These are phyloP conservation scores for Scopulariopsis brevicaulis DNA, from an alignment of 2,329 filamentous ascomycete genomes.

Conservation along the genomic window DNA sequence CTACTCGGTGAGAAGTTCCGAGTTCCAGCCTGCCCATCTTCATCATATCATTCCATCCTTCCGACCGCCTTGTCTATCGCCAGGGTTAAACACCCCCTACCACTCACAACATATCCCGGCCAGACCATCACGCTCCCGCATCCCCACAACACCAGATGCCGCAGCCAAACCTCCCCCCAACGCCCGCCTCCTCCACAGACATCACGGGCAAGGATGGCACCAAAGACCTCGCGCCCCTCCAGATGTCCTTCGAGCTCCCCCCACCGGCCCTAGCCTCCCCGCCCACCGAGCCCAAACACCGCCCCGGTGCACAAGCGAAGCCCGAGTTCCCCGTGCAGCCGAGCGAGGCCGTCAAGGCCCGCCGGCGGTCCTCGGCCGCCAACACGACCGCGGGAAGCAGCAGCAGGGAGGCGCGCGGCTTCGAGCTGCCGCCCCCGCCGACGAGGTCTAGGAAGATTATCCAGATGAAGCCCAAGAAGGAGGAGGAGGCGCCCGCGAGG, in stretches of 20 bases:
- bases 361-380: constrained; percentile 36
- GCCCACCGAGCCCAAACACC: constrained; percentile 3
- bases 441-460: constrained; percentile 93
- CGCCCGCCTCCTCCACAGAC: constrained; percentile 70
- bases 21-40: neutral
- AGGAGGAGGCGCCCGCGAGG: constrained; percentile 12
- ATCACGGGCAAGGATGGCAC: constrained; percentile 61
- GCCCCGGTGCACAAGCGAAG: constrained; percentile 5
- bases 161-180: constrained; percentile 55
- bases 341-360: constrained; percentile 39
- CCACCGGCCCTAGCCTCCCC: constrained; percentile 52
- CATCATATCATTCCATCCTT: neutral
- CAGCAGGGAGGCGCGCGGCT: constrained; percentile 45
- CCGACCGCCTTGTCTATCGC: neutral
- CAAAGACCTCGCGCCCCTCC: constrained; percentile 47
- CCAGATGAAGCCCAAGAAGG: constrained; percentile 72
- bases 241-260: constrained; percentile 63
- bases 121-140: neutral
- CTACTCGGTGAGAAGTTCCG: neutral
- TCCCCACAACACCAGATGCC: constrained; percentile 40
- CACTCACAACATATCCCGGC: neutral
- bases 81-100: neutral
- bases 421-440: constrained; percentile 81
- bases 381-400: constrained; percentile 12
- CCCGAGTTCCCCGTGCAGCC: constrained; percentile 33